phyloP scores from a whole-genome alignment of 306 rosid genomes.

The Cercis canadensis region DNA sequence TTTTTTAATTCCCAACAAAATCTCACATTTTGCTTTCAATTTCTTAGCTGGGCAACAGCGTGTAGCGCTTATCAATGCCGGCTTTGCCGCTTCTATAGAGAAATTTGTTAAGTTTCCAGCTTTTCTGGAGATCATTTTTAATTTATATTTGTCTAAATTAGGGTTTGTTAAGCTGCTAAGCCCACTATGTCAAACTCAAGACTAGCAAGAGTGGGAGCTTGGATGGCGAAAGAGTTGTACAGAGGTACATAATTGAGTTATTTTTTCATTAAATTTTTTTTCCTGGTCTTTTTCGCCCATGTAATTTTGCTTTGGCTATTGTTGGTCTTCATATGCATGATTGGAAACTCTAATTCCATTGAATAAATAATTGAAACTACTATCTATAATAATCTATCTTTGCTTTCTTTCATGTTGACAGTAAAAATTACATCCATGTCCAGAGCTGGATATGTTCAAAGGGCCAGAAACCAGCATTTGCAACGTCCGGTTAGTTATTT shows the following conservation, averaged over 20 bases:
- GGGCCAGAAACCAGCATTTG: not conserved
- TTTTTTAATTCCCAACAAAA: too few species aligned
- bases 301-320: not conserved
- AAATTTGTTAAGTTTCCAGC: too few species aligned
- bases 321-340: not conserved
- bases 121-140: too few species aligned
- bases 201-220: slow-evolving; percentile 42
- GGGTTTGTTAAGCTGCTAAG: not conserved
- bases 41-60: too few species aligned
- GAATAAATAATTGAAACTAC: not conserved
- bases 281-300: not conserved
- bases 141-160: too few species aligned
- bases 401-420: slow-evolving; percentile 33
- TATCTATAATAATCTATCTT: not conserved
- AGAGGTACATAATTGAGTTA: slow-evolving; percentile 25
- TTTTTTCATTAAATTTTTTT: not conserved
- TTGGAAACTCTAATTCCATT: slow-evolving; percentile 1
- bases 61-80: too few species aligned
- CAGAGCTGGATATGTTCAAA: slow-evolving; percentile 27
- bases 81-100: too few species aligned
- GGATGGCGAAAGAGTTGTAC: slow-evolving; percentile 30
- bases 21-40: too few species aligned
- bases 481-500: slow-evolving; percentile 42
- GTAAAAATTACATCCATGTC: slow-evolving; percentile 35
- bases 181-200: slow-evolving; percentile 38